These are phyloP conservation scores for Didymella sp. DNA, from an alignment of 2,329 filamentous ascomycete genomes.

Conservation along the genomic window DNA sequence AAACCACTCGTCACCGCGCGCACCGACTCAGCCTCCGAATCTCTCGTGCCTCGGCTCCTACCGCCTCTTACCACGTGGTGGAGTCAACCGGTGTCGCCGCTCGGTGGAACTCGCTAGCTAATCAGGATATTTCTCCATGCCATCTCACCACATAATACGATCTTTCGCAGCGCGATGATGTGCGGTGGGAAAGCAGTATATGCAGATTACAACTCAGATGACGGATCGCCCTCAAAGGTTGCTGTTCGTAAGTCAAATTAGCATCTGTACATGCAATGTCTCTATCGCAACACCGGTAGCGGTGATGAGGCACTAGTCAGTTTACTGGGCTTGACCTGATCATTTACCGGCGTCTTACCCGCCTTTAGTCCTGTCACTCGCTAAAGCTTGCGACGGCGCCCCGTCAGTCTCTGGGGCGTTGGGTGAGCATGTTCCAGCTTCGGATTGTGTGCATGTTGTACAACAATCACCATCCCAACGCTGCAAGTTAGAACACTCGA, in stretches of 20 bases:
- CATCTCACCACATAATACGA: not conserved
- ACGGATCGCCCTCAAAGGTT: not conserved
- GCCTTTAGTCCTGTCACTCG: not conserved
- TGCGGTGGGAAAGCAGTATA: not conserved
- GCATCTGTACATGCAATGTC: not conserved
- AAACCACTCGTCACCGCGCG: not conserved
- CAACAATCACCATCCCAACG: not conserved
- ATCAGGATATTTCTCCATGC: not conserved
- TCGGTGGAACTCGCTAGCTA: not conserved
- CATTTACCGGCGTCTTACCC: not conserved
- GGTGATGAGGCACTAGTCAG: not conserved
- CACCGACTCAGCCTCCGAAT: not conserved
- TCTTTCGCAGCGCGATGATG: not conserved
- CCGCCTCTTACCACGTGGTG: constrained; percentile 1
- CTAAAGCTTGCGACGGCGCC: not conserved
- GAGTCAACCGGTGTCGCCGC: constrained; percentile 1
- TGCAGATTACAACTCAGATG: not conserved
- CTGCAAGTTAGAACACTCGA: not conserved
- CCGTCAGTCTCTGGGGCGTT: not conserved
- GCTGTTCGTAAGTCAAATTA: not conserved
- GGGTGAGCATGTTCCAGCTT: not conserved
- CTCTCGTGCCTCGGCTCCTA: not conserved
- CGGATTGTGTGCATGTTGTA: not conserved
- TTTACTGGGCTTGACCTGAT: not conserved
- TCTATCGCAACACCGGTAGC: not conserved